Base-by-base conservation (phyloP, 2,329 filamentous ascomycete genomes). In the Sarocladium oryzae region DNA sequence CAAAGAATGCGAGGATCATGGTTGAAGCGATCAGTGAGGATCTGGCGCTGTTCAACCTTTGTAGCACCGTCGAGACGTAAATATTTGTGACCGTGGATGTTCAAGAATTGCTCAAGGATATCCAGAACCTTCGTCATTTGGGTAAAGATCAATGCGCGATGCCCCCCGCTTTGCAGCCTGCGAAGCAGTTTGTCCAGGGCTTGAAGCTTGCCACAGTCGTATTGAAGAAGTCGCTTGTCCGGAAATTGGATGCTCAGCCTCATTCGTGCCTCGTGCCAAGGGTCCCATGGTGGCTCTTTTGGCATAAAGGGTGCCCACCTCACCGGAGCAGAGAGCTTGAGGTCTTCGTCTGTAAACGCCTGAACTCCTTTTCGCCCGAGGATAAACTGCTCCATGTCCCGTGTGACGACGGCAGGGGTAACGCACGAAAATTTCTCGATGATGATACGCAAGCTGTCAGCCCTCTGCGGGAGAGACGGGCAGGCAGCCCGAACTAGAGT, bases 61-160 rank as follows among this genome's bases (percentile, higher is more conserved):
- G 93, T 97, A 5, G 89, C 86, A n/a, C 93, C 93, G 63, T 99
- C 93, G 4, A 99, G 80, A 18, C 93, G 89, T 16, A 99, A 79
- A 64, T 99, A 99, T 52, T 95, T 93, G 72, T 97, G 89, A 0
- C 92, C 92, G 61, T 99, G 92, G 49, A 99, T 96, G 63, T 96
- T 97, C 58, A 99, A 81, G 64, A 99, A 99, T 59, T 93, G 90
- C 66, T 99, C 93, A 2, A 99, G 77, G 51, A 99, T 95, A 66
- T 99, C 92, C 16, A 99, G 78, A 41, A 97, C 93, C 66, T 95
- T 96, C 43, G 93, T 97, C 93, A 99, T 99, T 63, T 99, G 93
- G 0, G 95, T 97, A 68, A 99, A 99, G 65, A 99, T 99, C 49
- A 99, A 76, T 9, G 90, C 93, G 7, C 95, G 88, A 62, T 97